phyloP scores from a whole-genome alignment of 2,329 filamentous ascomycete species.

The Magnaporthiopsis poae region DNA sequence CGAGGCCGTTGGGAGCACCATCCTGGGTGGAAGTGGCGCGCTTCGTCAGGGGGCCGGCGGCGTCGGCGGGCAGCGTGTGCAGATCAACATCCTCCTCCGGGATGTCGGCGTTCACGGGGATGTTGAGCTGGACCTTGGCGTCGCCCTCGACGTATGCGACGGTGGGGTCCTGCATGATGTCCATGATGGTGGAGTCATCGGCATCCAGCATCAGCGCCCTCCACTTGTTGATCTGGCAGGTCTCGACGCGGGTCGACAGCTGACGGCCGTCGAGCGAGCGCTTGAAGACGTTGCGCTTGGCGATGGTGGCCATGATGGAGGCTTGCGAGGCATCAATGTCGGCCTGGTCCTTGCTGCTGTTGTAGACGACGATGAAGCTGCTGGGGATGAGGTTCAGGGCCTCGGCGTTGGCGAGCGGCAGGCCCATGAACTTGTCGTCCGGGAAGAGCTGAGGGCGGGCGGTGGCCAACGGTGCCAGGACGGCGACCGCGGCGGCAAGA shows the following conservation, averaged over 20 bases:
- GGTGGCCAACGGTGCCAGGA: constrained; percentile 7
- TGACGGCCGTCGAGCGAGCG: constrained; percentile 36
- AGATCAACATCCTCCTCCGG: not conserved
- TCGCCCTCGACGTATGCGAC: constrained; percentile 36
- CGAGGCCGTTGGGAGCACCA: constrained; percentile 43
- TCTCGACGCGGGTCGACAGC: constrained; percentile 37
- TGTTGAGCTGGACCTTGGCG: constrained; percentile 33
- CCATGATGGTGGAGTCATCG: constrained; percentile 24
- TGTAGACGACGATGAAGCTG: constrained; percentile 57
- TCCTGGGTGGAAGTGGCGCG: constrained; percentile 35
- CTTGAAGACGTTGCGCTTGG: constrained; percentile 48
- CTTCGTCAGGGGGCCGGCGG: constrained; percentile 3
- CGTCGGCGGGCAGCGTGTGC: not conserved
- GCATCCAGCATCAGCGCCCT: constrained; percentile 37
- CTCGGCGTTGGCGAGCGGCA: constrained; percentile 41
- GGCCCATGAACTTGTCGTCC: constrained; percentile 19
- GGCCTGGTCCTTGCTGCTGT: constrained; percentile 39
- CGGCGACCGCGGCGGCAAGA: constrained; percentile 8
- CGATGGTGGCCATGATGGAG: constrained; percentile 36
- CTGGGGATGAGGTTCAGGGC: constrained; percentile 41
- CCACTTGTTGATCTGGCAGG: constrained; percentile 39
- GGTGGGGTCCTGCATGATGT: constrained; percentile 36
- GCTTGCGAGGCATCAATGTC: constrained; percentile 39
- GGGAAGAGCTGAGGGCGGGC: not conserved
- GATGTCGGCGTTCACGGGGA: not conserved